Conservation (phyloP, 1,284 basidiomycete genomes). For the Melampsora americana region DNA sequence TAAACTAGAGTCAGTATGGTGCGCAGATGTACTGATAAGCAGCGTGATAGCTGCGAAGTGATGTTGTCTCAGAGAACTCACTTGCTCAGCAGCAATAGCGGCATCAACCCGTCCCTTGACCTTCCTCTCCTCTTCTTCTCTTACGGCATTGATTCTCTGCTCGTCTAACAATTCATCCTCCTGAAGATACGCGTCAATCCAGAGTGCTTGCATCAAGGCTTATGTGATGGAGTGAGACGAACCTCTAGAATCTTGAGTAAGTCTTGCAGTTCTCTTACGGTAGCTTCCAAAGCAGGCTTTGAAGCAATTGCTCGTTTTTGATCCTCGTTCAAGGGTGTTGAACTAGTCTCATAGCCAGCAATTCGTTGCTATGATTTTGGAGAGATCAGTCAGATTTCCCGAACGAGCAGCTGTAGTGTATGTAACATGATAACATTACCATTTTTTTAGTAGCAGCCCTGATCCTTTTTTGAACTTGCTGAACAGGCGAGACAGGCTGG, state of each 20-base stretch:
- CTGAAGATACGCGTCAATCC: constrained; percentile 34
- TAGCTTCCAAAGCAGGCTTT: constrained; percentile 51
- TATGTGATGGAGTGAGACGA: neutral
- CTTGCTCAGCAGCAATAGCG: constrained; percentile 48
- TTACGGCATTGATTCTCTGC: constrained; percentile 46
- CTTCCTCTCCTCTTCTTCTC: constrained; percentile 48
- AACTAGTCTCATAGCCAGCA: constrained; percentile 48
- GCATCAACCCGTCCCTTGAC: constrained; percentile 48
- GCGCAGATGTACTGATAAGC: neutral
- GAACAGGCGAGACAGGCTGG: constrained; percentile 33
- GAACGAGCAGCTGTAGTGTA: neutral
- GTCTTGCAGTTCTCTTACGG: constrained; percentile 51
- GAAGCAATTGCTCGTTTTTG: constrained; percentile 51
- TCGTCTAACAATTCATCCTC: constrained; percentile 51
- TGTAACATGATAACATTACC: constrained; percentile 43
- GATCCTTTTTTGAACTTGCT: constrained; percentile 49
- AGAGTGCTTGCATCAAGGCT: neutral
- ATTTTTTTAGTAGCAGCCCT: constrained; percentile 51
- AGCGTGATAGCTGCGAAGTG: neutral
- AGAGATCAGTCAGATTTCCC: constrained; percentile 6
- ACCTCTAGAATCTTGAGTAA: constrained; percentile 51
- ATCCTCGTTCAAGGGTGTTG: constrained; percentile 50
- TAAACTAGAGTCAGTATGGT: neutral
- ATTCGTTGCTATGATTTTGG: constrained; percentile 50
- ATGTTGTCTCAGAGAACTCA: constrained; percentile 20